phyloP scores from a whole-genome alignment of 805 yeast species.

The Brettanomyces anomalus region DNA sequence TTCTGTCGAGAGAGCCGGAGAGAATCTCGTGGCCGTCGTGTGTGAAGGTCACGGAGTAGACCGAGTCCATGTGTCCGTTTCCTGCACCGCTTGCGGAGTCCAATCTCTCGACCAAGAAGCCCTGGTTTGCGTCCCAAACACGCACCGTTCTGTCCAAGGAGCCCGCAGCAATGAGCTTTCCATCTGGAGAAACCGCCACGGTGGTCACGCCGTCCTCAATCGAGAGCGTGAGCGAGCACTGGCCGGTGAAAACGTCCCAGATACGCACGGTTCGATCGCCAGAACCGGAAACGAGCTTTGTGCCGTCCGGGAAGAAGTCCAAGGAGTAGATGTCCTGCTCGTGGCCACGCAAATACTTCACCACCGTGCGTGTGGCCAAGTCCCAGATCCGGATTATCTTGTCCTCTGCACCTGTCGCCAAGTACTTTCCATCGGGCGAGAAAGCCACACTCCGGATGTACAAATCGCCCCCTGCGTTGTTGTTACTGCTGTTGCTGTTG shows the following conservation, averaged over 20 bases:
- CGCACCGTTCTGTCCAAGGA: conserved; percentile 91
- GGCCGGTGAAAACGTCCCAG: conserved; percentile 90
- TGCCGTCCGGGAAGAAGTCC: conserved; percentile 91
- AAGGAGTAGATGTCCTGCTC: conserved; percentile 96
- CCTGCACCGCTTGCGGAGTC: conserved; percentile 83
- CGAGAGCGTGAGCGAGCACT: conserved; percentile 77
- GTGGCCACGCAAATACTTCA: conserved; percentile 83
- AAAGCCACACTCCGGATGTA: conserved; percentile 94
- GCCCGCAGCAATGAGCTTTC: conserved; percentile 91
- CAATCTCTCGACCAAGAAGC: conserved; percentile 82
- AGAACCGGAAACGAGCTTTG: conserved; percentile 87
- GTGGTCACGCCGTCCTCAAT: conserved; percentile 98
- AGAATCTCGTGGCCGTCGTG: conserved; percentile 88
- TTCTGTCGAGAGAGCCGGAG: conserved; percentile 90
- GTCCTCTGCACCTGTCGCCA: conserved; percentile 93
- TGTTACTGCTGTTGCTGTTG: conserved; percentile 27
- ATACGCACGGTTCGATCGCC: conserved; percentile 95
- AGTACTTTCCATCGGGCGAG: conserved; percentile 86
- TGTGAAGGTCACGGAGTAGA: conserved; percentile 88
- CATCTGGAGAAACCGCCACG: conserved; percentile 94
- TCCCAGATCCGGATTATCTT: conserved; percentile 95
- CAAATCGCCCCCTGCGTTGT: conserved; percentile 47
- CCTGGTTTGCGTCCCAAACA: conserved; percentile 93
- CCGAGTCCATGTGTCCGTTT: conserved; percentile 94
- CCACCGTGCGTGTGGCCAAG: conserved; percentile 72